Evolutionary conservation across 179 eudicot genomes (phyloP), one percentile per base, ranked within the genome.

Genomic region (Actinidia arguta): DNA sequence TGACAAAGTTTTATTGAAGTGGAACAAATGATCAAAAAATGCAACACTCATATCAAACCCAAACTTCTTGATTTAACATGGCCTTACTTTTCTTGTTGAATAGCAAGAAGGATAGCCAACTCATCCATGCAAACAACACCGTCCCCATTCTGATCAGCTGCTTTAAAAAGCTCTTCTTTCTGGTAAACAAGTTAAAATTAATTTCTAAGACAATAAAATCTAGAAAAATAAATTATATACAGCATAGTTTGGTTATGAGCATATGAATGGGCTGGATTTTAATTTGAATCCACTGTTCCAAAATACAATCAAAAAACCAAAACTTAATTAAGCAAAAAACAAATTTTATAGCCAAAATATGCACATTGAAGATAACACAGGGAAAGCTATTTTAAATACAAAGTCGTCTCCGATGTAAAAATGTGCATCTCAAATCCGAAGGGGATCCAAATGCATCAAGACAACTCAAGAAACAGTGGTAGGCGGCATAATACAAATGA

Each of bases 121-220:
- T 96, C 99, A 83, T 96, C 98, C 83, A 96, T 85, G 89, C 94
- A 89, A 80, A 96, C 98, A 85, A 82, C 91, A 77, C 95, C 95
- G 85, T 96, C 93, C 81, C 91, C 95, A 83, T 96, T 92, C 75
- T 80, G 87, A 84, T 96, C 99, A 83, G 99, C 98, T 75, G 88
- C 91, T 87, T 85, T 92, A 82, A 95, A 96, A 72, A 96, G 97
- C 87, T 90, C 98, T 86, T 91, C 98, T 91, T 95, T 96, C 99
- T 96, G 84, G 59, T 66, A 83, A 42, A 78, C 50, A 79, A 70
- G 63, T 31, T 20, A 79, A 63, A 46, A 59, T 61, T 48, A 75
- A 74, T 55, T 73, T 68, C 50, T 73, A 4, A 68, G 73, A n/a
- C 42, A 20, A 50, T 14, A 74, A 46, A 3, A 36, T 64, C 42